phyloP scores from a whole-genome alignment of 2,329 filamentous ascomycete genomes.

The Daldinia sp. region DNA sequence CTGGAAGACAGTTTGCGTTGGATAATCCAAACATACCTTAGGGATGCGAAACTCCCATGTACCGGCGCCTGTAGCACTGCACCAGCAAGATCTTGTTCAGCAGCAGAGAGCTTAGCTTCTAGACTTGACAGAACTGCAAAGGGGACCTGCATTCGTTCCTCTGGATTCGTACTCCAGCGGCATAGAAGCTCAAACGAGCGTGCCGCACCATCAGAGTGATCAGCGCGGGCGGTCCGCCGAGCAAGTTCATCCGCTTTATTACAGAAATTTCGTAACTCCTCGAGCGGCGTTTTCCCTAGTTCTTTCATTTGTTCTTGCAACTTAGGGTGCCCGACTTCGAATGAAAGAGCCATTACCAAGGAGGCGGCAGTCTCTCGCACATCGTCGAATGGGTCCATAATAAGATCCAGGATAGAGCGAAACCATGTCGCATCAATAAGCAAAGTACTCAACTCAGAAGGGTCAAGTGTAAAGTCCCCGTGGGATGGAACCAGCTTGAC shows the following conservation, averaged over 20 bases:
- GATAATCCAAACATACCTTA: constrained; percentile 57
- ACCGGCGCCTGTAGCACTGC: constrained; percentile 73
- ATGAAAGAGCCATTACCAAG: constrained; percentile 60
- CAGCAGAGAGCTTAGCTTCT: constrained; percentile 69
- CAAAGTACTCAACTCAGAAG: constrained; percentile 50
- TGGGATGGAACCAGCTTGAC: constrained; percentile 58
- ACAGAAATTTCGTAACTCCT: constrained; percentile 58
- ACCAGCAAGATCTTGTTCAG: constrained; percentile 69
- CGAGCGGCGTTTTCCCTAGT: constrained; percentile 34
- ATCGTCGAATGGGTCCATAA: constrained; percentile 93
- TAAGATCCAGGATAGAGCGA: constrained; percentile 75
- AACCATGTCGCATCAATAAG: constrained; percentile 60
- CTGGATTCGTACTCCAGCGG: constrained; percentile 57
- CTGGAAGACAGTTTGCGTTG: not conserved
- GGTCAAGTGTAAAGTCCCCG: constrained; percentile 57
- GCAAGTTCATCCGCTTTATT: constrained; percentile 65
- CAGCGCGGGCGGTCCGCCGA: constrained; percentile 79
- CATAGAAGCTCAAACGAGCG: constrained; percentile 77
- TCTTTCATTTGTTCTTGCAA: constrained; percentile 14
- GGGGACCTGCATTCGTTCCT: constrained; percentile 60
- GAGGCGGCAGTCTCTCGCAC: constrained; percentile 69
- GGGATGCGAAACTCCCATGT: constrained; percentile 73
- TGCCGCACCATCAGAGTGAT: constrained; percentile 91
- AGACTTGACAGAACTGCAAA: constrained; percentile 66
- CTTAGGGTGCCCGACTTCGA: constrained; percentile 45